Conservation (phyloP, 2,329 filamentous ascomycete genomes). For the Diaporthe sp. region DNA sequence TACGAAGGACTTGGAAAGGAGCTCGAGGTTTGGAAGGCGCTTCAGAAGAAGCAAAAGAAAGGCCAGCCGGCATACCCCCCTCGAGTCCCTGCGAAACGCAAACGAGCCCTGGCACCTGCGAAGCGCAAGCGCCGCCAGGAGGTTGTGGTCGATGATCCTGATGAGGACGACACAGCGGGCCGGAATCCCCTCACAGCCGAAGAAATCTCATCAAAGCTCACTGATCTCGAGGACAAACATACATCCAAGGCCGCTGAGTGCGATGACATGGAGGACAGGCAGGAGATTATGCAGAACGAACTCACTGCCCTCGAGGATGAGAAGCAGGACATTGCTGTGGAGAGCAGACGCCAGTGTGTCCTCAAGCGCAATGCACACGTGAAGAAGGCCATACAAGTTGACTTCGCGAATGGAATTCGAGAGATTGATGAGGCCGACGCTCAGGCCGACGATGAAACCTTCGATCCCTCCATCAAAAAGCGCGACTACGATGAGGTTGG, state of each 20-base stretch:
- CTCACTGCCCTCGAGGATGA: too few relatives aligned
- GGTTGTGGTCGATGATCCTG: not conserved
- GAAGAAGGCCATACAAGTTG: too few relatives aligned
- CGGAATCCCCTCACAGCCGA: not conserved
- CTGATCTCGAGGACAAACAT: not conserved
- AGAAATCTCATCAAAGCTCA: not conserved
- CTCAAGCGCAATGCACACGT: too few relatives aligned
- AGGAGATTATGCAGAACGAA: too few relatives aligned
- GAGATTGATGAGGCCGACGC: too few relatives aligned
- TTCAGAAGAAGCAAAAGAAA: not conserved
- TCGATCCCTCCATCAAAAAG: slow-evolving; percentile 65
- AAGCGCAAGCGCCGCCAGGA: not conserved
- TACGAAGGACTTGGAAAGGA: not conserved
- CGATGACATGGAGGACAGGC: too few relatives aligned
- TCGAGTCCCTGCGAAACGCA: not conserved
- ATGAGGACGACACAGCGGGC: not conserved
- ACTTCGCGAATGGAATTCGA: too few relatives aligned
- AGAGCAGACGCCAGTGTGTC: too few relatives aligned
- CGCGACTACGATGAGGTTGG: slow-evolving; percentile 72
- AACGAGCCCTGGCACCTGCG: too few relatives aligned
- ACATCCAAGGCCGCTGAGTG: too few relatives aligned
- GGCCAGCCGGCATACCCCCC: not conserved
- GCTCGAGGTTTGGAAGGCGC: not conserved
- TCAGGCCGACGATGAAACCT: slow-evolving; percentile 44
- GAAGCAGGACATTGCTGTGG: too few relatives aligned